Evolutionary conservation across 139 green algal species (phyloP), one percentile per base, ranked within the genome.

Genomic region (Coelastrella sp.): DNA sequence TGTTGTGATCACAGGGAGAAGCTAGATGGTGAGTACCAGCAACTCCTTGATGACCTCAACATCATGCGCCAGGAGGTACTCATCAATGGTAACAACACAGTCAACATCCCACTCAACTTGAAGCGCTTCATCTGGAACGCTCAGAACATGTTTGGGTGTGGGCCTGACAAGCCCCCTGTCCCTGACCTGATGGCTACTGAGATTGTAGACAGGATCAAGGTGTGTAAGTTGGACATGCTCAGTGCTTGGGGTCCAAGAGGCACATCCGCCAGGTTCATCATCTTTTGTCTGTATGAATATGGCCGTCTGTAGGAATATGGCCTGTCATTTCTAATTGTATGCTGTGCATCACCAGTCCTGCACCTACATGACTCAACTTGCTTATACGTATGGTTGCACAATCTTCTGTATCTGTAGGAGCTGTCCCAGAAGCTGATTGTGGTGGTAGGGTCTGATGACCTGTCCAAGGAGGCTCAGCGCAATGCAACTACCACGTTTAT

Each of bases 401-500:
- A 76, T 22, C 78, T 83, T 27, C 20, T 66, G 35, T 22, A 0
- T 27, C 84, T 97, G 65, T 89, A 90, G 61, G 96, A 97, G 72
- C 92, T 98, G 90, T 93, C 90, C 60, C 27, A 90, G 78, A 96
- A 96, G 90, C 94, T 99, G 65, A 85, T 94, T 68, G 96, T 99
- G 87, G 97, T 99, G 81, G 85, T 93, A 8, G 98, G 97, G 14
- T 88, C 93, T 7, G 98, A 99, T 87, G 78, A 81, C 25, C 93
- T 99, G 78, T 96, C 90, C 12, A 79, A 90, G 19, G 97, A 99
- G 93, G 98, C 98, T n/a, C 98, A 99, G 95, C 91, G 92, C 84
- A 99, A 99, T 92, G 97, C 96, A 6, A 99, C 98, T 14, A 94
- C 98, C 59, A 96, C 99, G 66, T 99, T 99, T 93, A 95, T 96